Percentiles rank a stretch among this genome's conserved stretches.
Evolutionary conservation across 345 rosid genomes (phyloP).

Genomic region (Salix exigua): DNA sequence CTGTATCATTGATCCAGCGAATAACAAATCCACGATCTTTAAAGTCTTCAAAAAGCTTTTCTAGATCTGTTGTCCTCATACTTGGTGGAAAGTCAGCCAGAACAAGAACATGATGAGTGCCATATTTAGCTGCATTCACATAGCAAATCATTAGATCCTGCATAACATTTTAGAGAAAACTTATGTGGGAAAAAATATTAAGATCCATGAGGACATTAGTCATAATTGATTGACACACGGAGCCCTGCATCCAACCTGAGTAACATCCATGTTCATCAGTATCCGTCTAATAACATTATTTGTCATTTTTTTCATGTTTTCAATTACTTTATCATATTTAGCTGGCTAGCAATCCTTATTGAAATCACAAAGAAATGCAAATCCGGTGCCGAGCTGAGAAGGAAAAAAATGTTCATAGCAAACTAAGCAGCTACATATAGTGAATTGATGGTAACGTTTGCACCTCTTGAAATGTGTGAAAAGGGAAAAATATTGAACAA

Average conservation of each 20-base stretch:
- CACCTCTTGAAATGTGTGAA: too few relatives aligned
- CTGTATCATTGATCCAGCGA: conserved; percentile 90
- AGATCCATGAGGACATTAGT: not conserved
- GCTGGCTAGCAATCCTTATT: not conserved
- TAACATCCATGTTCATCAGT: not conserved
- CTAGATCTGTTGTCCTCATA: conserved; percentile 73
- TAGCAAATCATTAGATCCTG: not conserved
- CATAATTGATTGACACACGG: not conserved
- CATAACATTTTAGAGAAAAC: not conserved
- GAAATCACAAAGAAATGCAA: not conserved
- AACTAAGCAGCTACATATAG: not conserved
- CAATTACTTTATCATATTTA: not conserved
- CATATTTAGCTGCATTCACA: conserved; percentile 61
- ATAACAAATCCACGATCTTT: conserved; percentile 55
- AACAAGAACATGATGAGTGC: conserved; percentile 80
- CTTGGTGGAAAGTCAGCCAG: conserved; percentile 70
- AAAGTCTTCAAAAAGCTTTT: conserved; percentile 62
- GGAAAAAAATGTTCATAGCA: not conserved
- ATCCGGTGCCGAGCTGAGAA: not conserved
- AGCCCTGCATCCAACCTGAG: not conserved
- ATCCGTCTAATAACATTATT: too few relatives aligned
- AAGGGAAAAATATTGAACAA: too few relatives aligned
- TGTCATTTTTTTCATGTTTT: not conserved
- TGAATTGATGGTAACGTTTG: too few relatives aligned
- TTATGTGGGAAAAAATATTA: not conserved